Percentiles rank a stretch among this genome's conserved stretches.
Evolutionary conservation across 345 rosid genomes (phyloP).

Genomic region (Populus tremula): DNA sequence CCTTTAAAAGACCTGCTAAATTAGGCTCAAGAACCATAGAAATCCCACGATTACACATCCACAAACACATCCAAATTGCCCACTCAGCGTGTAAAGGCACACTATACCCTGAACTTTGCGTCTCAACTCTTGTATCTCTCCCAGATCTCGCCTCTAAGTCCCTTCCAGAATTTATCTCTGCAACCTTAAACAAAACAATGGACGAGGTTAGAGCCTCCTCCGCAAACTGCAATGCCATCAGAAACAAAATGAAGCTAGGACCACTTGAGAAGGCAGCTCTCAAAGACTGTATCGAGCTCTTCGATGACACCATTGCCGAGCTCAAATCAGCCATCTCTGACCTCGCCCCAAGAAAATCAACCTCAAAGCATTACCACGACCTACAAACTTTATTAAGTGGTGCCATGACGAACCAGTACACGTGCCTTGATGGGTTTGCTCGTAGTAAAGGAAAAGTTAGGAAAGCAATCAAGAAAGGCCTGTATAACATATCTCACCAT

Average conservation of each 20-base stretch:
- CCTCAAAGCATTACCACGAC: slow-evolving; percentile 39
- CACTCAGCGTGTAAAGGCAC: slow-evolving; percentile 48
- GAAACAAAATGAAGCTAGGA: slow-evolving; percentile 21
- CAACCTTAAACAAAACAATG: slow-evolving; percentile 50
- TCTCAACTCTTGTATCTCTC: slow-evolving; percentile 48
- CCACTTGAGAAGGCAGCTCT: slow-evolving; percentile 47
- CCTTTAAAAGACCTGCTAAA: neutral
- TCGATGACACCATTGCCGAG: slow-evolving; percentile 44
- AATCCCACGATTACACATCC: slow-evolving; percentile 28
- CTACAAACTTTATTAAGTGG: slow-evolving; percentile 62
- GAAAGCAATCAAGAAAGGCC: slow-evolving; percentile 37
- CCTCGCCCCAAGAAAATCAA: slow-evolving; percentile 32
- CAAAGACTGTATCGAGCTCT: slow-evolving; percentile 65
- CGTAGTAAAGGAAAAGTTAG: slow-evolving; percentile 36
- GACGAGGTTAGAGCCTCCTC: slow-evolving; percentile 43
- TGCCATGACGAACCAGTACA: slow-evolving; percentile 85
- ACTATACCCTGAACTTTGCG: slow-evolving; percentile 56
- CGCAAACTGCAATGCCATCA: slow-evolving; percentile 46
- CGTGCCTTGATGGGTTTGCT: slow-evolving; percentile 83
- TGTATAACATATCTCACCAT: slow-evolving; percentile 57
- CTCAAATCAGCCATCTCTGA: slow-evolving; percentile 43
- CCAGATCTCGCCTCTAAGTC: slow-evolving; percentile 42
- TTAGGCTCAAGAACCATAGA: slow-evolving; percentile 13
- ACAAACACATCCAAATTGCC: slow-evolving; percentile 31
- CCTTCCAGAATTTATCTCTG: slow-evolving; percentile 35